phyloP scores from a whole-genome alignment of 164 flowering plant genomes.

The Houttuynia cordata region DNA sequence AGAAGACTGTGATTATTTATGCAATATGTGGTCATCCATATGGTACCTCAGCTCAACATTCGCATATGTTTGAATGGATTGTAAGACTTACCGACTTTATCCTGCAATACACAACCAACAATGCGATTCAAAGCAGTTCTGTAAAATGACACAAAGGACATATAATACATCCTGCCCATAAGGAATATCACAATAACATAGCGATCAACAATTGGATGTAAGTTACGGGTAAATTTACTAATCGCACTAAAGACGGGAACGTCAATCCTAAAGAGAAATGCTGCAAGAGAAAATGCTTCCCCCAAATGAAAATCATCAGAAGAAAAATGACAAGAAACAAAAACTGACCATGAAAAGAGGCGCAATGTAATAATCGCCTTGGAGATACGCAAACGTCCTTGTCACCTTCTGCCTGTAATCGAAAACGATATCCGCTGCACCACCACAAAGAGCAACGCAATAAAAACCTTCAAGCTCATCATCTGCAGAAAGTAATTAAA shows the following conservation, averaged over 20 bases:
- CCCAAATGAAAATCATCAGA: conserved; percentile 2
- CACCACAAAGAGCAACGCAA: not conserved
- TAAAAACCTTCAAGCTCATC: not conserved
- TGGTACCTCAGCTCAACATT: not conserved
- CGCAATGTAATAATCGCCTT: conserved; percentile 92
- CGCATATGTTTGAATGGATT: conserved; percentile 1
- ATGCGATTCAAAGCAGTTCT: conserved; percentile 1
- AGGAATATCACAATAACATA: too few relatives aligned
- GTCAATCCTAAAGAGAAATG: not conserved
- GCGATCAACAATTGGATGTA: too few relatives aligned
- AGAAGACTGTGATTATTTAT: too few relatives aligned
- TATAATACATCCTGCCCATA: too few relatives aligned
- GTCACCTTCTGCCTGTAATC: conserved; percentile 90
- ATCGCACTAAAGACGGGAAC: not conserved
- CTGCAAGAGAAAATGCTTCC: not conserved
- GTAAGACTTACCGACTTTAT: conserved; percentile 84
- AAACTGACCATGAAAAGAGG: conserved; percentile 67
- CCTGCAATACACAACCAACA: conserved; percentile 38
- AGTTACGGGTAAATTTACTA: too few relatives aligned
- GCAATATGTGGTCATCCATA: not conserved
- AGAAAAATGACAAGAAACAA: not conserved
- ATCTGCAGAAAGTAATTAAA: not conserved
- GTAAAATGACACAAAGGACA: not conserved
- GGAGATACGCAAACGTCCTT: conserved; percentile 76
- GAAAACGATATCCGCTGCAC: conserved; percentile 90